A percentile compares a stretch with the other conserved stretches of the same genome.
Conservation (phyloP, 176 grass and related monocot genomes). For the Tillandsia fasciculata region DNA sequence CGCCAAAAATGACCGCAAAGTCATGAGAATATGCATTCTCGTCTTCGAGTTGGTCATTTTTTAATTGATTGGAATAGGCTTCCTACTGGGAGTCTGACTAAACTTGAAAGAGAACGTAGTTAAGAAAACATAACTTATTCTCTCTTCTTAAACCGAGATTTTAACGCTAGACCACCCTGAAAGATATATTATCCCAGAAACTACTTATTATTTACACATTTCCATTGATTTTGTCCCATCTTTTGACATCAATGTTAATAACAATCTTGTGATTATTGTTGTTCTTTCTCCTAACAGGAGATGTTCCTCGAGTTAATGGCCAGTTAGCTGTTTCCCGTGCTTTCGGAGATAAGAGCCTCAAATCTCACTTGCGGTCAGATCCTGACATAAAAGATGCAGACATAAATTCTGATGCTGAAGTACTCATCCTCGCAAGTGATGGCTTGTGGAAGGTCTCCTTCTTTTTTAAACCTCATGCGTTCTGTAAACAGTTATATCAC, state of each 20-base stretch:
- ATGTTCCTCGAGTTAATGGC: constrained; percentile 75
- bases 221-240: not conserved
- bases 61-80: not conserved
- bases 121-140: not conserved
- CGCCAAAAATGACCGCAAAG: too few relatives aligned
- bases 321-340: constrained; percentile 78
- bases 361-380: constrained; percentile 65
- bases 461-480: not conserved
- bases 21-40: not conserved
- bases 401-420: constrained; percentile 47
- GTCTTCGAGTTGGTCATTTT: not conserved
- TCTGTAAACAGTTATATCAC: not conserved
- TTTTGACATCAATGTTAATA: too few relatives aligned
- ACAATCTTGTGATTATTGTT: too few relatives aligned
- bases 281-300: constrained; percentile 27
- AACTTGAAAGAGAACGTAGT: not conserved
- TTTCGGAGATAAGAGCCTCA: constrained; percentile 74
- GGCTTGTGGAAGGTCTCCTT: constrained; percentile 74
- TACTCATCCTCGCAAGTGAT: constrained; percentile 70
- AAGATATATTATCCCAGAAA: too few relatives aligned
- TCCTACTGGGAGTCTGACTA: not conserved
- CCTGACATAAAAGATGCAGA: constrained; percentile 54
- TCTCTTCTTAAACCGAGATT: not conserved
- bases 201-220: not conserved
- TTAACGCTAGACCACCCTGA: not conserved